Percentiles rank a stretch among this genome's conserved stretches.
phyloP scores from a whole-genome alignment of 495 filamentous ascomycete genomes.

The Podospora pseudopauciseta region DNA sequence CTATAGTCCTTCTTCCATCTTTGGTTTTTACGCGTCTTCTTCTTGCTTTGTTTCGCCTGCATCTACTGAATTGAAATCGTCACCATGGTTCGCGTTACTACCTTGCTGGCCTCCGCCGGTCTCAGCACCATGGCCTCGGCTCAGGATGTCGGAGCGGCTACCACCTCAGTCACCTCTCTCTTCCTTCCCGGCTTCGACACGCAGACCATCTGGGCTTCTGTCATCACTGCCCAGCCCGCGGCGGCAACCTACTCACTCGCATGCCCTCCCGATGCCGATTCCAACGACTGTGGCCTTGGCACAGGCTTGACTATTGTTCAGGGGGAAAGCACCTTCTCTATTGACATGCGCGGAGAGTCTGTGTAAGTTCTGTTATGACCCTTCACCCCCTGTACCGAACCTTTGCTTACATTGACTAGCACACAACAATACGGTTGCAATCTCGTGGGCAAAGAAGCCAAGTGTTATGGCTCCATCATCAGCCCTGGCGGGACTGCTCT shows the following conservation, averaged over 20 bases:
- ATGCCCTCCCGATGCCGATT: slow-evolving; percentile 37
- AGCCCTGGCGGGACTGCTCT: neutral
- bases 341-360: slow-evolving; percentile 16
- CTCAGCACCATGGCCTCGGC: slow-evolving; percentile 3
- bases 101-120: slow-evolving; percentile 27
- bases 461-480: neutral
- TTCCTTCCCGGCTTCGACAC: slow-evolving; percentile 37
- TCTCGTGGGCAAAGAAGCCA: neutral
- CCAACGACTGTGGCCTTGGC: slow-evolving; percentile 18
- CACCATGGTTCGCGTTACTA: slow-evolving; percentile 17
- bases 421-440: neutral
- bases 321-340: slow-evolving; percentile 28
- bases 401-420: neutral
- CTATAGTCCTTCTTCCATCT: neutral
- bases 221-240: slow-evolving; percentile 38
- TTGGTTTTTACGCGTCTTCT: neutral
- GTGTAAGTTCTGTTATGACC: neutral
- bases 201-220: slow-evolving; percentile 39
- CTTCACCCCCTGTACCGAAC: neutral
- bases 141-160: slow-evolving; percentile 24
- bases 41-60: neutral
- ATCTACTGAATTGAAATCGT: neutral
- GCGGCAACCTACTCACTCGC: slow-evolving; percentile 42
- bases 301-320: slow-evolving; percentile 31
- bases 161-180: slow-evolving; percentile 31